Conservation (phyloP, 768 basidiomycete species). For the Tephrocybe rancida region DNA sequence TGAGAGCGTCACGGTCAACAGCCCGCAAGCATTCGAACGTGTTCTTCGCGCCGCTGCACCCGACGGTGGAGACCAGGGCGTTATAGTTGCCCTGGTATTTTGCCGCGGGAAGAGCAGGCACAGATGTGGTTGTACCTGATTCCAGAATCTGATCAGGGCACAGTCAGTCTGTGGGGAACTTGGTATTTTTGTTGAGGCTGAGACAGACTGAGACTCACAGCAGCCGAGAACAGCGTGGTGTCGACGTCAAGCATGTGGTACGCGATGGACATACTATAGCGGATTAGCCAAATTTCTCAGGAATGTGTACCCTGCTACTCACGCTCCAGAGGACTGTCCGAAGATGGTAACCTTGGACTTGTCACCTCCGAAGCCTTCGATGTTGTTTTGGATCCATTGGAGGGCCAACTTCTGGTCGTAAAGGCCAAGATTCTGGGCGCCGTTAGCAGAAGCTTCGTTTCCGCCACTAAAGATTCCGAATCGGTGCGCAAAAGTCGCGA, state of each 20-base stretch:
- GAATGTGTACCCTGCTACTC: slow-evolving; percentile 18
- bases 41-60: slow-evolving; percentile 27
- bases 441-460: slow-evolving; percentile 32
- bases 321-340: slow-evolving; percentile 60
- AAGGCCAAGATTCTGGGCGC: slow-evolving; percentile 47
- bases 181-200: background rate
- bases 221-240: slow-evolving; percentile 34
- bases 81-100: slow-evolving; percentile 37
- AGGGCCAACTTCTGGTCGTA: slow-evolving; percentile 47
- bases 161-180: background rate
- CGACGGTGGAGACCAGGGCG: slow-evolving; percentile 37
- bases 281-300: background rate
- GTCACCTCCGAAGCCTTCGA: slow-evolving; percentile 51
- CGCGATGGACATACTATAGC: slow-evolving; percentile 30
- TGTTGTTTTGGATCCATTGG: slow-evolving; percentile 62
- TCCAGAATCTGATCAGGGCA: slow-evolving; percentile 38
- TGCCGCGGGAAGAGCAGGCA: slow-evolving; percentile 29
- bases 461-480: slow-evolving; percentile 11
- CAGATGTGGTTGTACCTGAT: slow-evolving; percentile 36
- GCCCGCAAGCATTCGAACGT: slow-evolving; percentile 27
- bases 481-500: background rate
- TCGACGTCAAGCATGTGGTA: slow-evolving; percentile 35
- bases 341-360: slow-evolving; percentile 46
- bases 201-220: slow-evolving; percentile 18
- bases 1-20: slow-evolving; percentile 15